Percentiles rank a stretch among this genome's conserved stretches.
These are phyloP conservation scores for Caloboletus inedulis DNA, from an alignment of 1,284 basidiomycete genomes.

Conservation along the genomic window DNA sequence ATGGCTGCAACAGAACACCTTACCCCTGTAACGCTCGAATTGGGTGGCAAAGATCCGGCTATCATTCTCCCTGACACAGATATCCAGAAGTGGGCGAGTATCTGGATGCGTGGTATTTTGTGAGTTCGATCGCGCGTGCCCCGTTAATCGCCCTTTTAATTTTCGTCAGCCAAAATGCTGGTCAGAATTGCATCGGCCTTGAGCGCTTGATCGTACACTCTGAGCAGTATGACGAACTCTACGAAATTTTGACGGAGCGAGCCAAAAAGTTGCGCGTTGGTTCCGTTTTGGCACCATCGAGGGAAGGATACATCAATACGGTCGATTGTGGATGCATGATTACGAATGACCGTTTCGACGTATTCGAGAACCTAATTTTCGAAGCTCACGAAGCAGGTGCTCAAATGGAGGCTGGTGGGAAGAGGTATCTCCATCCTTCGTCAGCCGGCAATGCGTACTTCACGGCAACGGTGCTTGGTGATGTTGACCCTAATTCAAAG, in stretches of 20 bases:
- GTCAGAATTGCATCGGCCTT: slow-evolving; percentile 97
- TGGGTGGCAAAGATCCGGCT: slow-evolving; percentile 84
- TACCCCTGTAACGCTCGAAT: slow-evolving; percentile 86
- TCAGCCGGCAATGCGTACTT: slow-evolving; percentile 78
- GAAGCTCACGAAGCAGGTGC: slow-evolving; percentile 76
- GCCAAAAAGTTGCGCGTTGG: slow-evolving; percentile 68
- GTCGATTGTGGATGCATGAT: slow-evolving; percentile 87
- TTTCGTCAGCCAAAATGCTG: slow-evolving; percentile 73
- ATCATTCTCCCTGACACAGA: slow-evolving; percentile 74
- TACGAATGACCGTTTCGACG: slow-evolving; percentile 61
- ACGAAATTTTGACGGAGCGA: slow-evolving; percentile 60
- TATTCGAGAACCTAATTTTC: slow-evolving; percentile 68
- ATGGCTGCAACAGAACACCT: slow-evolving; percentile 79
- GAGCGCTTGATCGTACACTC: slow-evolving; percentile 88
- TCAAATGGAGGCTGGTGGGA: slow-evolving; percentile 64
- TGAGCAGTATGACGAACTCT: slow-evolving; percentile 71
- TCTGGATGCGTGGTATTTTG: slow-evolving; percentile 88
- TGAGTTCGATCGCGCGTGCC: slow-evolving; percentile 41
- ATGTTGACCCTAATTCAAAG: slow-evolving; percentile 71
- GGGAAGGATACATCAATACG: slow-evolving; percentile 64
- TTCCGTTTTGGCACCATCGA: slow-evolving; percentile 58
- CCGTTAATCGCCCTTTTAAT: background rate
- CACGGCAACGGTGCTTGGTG: slow-evolving; percentile 80
- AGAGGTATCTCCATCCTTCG: slow-evolving; percentile 60
- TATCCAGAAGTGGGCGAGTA: slow-evolving; percentile 63